Conservation (phyloP, 192 early-diverging fungal species). For the Backusella liffmaniae region DNA sequence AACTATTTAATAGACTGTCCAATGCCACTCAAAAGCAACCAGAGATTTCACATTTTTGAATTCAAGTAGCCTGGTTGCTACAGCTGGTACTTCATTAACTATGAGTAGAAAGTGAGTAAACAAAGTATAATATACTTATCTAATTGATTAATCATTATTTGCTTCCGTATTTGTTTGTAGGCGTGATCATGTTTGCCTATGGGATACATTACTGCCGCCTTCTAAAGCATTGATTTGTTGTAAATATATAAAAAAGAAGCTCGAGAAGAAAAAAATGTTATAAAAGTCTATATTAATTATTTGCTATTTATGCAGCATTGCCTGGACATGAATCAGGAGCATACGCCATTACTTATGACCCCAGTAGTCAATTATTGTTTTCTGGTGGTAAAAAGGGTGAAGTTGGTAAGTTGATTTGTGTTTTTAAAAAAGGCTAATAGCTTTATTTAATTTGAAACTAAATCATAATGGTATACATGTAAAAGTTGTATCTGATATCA, state of each 20-base stretch:
- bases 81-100: constrained; percentile 61
- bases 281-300: background rate
- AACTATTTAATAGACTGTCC: constrained; percentile 32
- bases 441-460: background rate
- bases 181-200: constrained; percentile 64
- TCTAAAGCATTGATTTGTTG: constrained; percentile 55
- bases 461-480: too few relatives aligned
- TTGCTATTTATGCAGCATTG: constrained; percentile 40
- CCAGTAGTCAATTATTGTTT: constrained; percentile 59
- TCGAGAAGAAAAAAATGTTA: background rate
- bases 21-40: constrained; percentile 59
- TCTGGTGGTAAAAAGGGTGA: constrained; percentile 76
- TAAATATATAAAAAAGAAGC: constrained; percentile 20
- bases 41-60: constrained; percentile 77
- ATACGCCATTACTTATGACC: constrained; percentile 62
- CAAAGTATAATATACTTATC: background rate
- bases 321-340: constrained; percentile 61
- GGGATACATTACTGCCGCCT: constrained; percentile 77
- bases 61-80: constrained; percentile 70
- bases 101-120: constrained; percentile 30
- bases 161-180: constrained; percentile 10
- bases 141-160: background rate
- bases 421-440: background rate
- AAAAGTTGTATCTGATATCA: constrained; percentile 69
- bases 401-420: constrained; percentile 54